Conservation (phyloP, 441 rosid genomes). For the Mallotus repandus region DNA sequence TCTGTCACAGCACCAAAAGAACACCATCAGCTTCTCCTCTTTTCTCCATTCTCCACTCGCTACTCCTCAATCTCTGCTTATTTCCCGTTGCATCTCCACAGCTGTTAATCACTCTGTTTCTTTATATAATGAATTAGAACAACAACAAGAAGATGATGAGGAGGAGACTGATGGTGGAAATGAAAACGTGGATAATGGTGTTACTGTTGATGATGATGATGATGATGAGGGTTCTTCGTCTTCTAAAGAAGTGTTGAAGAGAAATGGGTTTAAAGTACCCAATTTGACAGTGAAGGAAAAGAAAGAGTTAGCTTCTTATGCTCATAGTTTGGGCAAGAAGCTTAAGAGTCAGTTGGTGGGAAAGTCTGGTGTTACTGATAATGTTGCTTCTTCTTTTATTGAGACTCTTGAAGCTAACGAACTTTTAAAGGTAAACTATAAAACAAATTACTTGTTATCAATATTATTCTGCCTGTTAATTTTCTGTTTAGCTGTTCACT, state of each 20-base stretch:
- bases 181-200: slow-evolving; percentile 6
- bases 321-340: slow-evolving; percentile 76
- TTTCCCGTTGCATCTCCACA: slow-evolving; percentile 19
- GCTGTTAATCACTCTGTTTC: slow-evolving; percentile 23
- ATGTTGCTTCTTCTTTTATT: slow-evolving; percentile 57
- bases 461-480: background rate
- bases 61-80: slow-evolving; percentile 20
- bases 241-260: slow-evolving; percentile 19
- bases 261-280: slow-evolving; percentile 25
- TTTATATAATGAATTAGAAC: slow-evolving; percentile 12
- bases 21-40: slow-evolving; percentile 18
- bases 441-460: background rate
- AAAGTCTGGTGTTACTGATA: slow-evolving; percentile 78
- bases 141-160: slow-evolving; percentile 21
- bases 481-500: background rate
- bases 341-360: slow-evolving; percentile 78
- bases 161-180: slow-evolving; percentile 21
- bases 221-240: slow-evolving; percentile 20
- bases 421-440: slow-evolving; percentile 63
- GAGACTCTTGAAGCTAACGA: slow-evolving; percentile 91
- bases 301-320: slow-evolving; percentile 88
- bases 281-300: slow-evolving; percentile 76
- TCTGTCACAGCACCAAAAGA: slow-evolving; percentile 17
- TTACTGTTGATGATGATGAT: background rate
- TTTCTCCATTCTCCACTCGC: slow-evolving; percentile 19